Evolutionary conservation across 176 grass and related monocot genomes (phyloP).

Genomic region (Avena eriantha): DNA sequence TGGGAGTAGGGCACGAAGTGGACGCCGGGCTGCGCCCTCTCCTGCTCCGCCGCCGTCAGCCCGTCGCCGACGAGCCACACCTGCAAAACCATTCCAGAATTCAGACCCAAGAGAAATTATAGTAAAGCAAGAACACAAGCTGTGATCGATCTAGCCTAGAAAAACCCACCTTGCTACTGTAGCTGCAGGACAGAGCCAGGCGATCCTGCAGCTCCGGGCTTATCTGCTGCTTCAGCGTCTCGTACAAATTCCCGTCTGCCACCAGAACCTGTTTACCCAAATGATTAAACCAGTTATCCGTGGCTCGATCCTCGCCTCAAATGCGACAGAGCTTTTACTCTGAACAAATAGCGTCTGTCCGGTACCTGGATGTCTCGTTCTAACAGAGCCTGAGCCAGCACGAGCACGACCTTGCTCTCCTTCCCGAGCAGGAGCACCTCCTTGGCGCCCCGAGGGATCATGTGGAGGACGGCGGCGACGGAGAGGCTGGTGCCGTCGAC

Average conservation of each 20-base stretch:
- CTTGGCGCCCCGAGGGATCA: conserved; percentile 38
- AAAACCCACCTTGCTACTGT: conserved; percentile 46
- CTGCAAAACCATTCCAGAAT: neutral
- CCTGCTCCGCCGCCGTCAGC: conserved; percentile 59
- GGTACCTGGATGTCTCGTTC: conserved; percentile 41
- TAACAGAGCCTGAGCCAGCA: conserved; percentile 48
- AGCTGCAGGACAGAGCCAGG: conserved; percentile 38
- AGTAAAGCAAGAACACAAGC: neutral
- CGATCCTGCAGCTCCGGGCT: conserved; percentile 30
- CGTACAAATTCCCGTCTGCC: conserved; percentile 38
- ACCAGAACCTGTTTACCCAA: conserved; percentile 48
- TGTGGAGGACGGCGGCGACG: conserved; percentile 54
- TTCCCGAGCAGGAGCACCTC: conserved; percentile 64
- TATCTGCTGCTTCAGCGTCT: conserved; percentile 46
- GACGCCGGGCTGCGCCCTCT: conserved; percentile 46
- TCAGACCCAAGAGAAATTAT: neutral
- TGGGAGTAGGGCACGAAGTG: conserved; percentile 74
- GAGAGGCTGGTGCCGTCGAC: conserved; percentile 70
- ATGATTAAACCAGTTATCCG: too few species aligned
- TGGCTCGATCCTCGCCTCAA: too few species aligned
- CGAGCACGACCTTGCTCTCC: conserved; percentile 39
- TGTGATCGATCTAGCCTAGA: neutral
- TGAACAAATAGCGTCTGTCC: too few species aligned
- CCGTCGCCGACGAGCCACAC: conserved; percentile 66
- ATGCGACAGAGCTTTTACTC: too few species aligned